Percentiles rank a stretch among this genome's conserved stretches.
phyloP scores from a whole-genome alignment of 78 protist species.

The Chrysochromulina tobinii region DNA sequence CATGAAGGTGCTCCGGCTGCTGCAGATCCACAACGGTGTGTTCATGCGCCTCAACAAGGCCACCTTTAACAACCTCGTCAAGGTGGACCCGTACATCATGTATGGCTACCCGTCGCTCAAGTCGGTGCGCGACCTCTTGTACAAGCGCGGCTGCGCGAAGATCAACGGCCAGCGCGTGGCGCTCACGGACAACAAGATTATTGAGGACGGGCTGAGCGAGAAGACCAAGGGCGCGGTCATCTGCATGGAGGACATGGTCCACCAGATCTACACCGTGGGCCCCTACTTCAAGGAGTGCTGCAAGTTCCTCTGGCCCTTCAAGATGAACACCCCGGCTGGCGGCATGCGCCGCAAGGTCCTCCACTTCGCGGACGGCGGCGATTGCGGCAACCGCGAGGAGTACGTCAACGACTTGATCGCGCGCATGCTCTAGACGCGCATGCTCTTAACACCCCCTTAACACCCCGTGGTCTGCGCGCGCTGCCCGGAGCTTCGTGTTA shows the following conservation, averaged over 20 bases:
- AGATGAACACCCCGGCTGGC: slow-evolving; percentile 70
- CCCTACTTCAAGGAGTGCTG: slow-evolving; percentile 91
- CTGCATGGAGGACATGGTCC: slow-evolving; percentile 99
- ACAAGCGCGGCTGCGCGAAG: slow-evolving; percentile 98
- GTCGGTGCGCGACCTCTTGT: slow-evolving; percentile 93
- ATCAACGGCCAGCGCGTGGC: slow-evolving; percentile 86
- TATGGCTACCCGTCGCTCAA: slow-evolving; percentile 96
- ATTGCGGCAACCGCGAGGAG: slow-evolving; percentile 96
- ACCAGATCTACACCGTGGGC: slow-evolving; percentile 98
- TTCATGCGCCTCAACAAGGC: slow-evolving; percentile 98
- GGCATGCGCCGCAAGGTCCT: slow-evolving; percentile 59
- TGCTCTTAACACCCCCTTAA: no score
- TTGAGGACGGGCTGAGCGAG: slow-evolving; percentile 82
- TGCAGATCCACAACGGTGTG: slow-evolving; percentile 98
- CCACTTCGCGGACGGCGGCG: slow-evolving; percentile 99
- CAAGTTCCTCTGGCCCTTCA: slow-evolving; percentile 99
- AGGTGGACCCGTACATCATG: slow-evolving; percentile 96
- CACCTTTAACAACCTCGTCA: slow-evolving; percentile 93
- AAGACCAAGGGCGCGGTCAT: slow-evolving; percentile 73
- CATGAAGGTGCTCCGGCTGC: slow-evolving; percentile 95
- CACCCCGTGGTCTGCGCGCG: no score
- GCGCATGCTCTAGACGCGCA: slow-evolving; percentile 70
- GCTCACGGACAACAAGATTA: slow-evolving; percentile 87
- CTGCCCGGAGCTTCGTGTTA: no score
- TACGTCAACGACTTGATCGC: slow-evolving; percentile 84